Base-by-base conservation (phyloP, 345 rosid genomes). In the Eutrema yunnanense region DNA sequence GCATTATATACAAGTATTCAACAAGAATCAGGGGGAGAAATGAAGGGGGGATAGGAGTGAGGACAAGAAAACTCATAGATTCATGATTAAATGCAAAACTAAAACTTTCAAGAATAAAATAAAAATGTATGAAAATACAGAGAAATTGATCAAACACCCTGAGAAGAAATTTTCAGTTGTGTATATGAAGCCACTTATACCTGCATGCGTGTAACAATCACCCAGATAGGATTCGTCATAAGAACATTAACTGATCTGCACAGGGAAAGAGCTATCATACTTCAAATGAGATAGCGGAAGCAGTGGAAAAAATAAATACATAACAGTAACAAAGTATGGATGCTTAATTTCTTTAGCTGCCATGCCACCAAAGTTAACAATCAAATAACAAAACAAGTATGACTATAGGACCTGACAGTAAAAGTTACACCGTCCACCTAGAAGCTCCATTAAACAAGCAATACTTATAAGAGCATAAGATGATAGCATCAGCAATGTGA, bases 151-250 rank as follows among this genome's bases (percentile, higher is more conserved):
- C 14, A 30, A 37, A 13, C n/a, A 38, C 26, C 10, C 34, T 32
- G 34, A 33, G 16, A 33, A 62, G 29, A 33, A 62, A 12, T 27
- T 29, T 44, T 33, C 0, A 11, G 40, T 26, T 30, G 30, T 56
- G 34, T 13, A 47, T 69, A 57, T 3, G 57, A 48, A 29, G 9
- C 41, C 61, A 73, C 4, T 54, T 65, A 83, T 83, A 95, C 99
- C 98, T 90, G 99, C 99, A 92, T 90, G 50, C 92, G 92, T 0
- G 99, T 92, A 68, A 95, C 98, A 71, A 95, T 90, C 52, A 95
- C 91, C 99, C 99, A 95, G 56, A 95, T 88, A 22, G 99, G 99
- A 75, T 84, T 95, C 52, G 98, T 95, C 86, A 90, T 62, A 33
- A 95, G 84, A 80, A 95, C 99, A 84, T 95, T 95, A 56, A 88